Base-by-base conservation (phyloP, 2,329 filamentous ascomycete species). In the Cercospora zeae-maydis region DNA sequence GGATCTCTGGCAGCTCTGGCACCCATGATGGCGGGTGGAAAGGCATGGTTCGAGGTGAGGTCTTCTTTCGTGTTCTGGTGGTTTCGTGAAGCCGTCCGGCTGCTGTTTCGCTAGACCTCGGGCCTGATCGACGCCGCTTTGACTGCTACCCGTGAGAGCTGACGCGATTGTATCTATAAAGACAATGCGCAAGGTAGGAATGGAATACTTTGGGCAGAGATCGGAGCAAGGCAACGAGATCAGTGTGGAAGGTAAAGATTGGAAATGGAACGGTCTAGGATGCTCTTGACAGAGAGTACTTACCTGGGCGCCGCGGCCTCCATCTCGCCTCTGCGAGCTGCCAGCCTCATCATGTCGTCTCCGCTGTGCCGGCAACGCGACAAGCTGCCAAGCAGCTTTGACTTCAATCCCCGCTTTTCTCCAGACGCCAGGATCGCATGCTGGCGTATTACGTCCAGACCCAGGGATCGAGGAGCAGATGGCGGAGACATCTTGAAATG, bases 1-100 rank as follows among this genome's bases (percentile, higher is more conserved):
- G 91, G 9, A 88, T 81, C 34, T 88, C 83, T n/a, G 85, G 83
- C 27, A 89, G 80, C 69, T 81, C 75, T 4, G 86, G 85, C 24
- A 85, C 82, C 83, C 85, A 88, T 70, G 83, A 75, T 8, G 87
- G 86, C 61, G 88, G 79, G 57, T 79, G 75, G 75, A 90, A 90
- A 9, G 77, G 74, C 80, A 82, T 82, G 39, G 31, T 69, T 45
- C 31, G 16, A 42, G 27, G 33, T 36, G 42, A 11, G 11, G 16
- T 45, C n/a, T 45, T 21, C 16, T 16, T 45, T 45, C 39, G 19
- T 45, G 39, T 13, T 13, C 11, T 1, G 10, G 37, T 21, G 10
- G 39, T 45, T 45, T 45, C 39, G 39, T 45, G 39, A 24, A 2
- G 9, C 1, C 21, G 16, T 24, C 0, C 16, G 21, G 21, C 24